Conservation (phyloP, 768 basidiomycete genomes). For the Podaxis sp. region DNA sequence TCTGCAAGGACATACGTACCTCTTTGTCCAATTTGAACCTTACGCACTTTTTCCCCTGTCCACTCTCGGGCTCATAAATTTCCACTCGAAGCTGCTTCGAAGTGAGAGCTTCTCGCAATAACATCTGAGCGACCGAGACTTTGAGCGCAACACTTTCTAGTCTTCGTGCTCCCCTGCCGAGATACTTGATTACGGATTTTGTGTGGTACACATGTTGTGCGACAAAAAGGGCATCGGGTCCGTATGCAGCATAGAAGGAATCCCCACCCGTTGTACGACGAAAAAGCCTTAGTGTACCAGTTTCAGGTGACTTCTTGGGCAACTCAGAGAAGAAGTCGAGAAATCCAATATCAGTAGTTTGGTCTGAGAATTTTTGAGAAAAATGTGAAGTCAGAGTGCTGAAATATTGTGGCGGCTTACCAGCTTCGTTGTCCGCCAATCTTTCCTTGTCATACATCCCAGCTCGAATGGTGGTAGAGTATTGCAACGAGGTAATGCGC, state of each 20-base stretch:
- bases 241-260: constrained; percentile 88
- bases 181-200: constrained; percentile 89
- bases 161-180: constrained; percentile 65
- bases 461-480: background rate
- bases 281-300: constrained; percentile 87
- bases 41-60: constrained; percentile 69
- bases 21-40: constrained; percentile 83
- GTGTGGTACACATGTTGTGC: constrained; percentile 85
- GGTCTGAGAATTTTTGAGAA: constrained; percentile 37
- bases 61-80: constrained; percentile 79
- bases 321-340: constrained; percentile 66
- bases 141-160: constrained; percentile 81
- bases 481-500: background rate
- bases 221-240: constrained; percentile 83
- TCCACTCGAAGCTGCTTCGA: constrained; percentile 88
- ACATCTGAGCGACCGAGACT: constrained; percentile 70
- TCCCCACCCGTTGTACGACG: constrained; percentile 52
- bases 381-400: background rate
- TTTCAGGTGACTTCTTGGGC: constrained; percentile 66
- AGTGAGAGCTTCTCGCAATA: constrained; percentile 89
- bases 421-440: background rate
- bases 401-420: background rate
- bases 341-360: constrained; percentile 77
- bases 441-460: constrained; percentile 16
- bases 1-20: constrained; percentile 39